phyloP scores from a whole-genome alignment of 192 early-diverging fungal species.

The Backusella circina region DNA sequence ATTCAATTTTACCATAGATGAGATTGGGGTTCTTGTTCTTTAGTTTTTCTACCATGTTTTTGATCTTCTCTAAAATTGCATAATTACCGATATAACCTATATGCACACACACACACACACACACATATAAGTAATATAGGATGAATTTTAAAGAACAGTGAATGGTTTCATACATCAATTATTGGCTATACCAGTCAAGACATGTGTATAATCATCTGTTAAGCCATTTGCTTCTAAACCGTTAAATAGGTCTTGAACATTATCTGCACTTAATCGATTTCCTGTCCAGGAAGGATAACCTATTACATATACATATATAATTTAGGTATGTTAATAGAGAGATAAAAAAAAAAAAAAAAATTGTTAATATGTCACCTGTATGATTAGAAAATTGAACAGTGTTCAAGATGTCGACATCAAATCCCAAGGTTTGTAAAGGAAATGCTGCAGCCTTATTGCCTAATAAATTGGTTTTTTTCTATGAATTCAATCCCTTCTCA shows the following conservation, averaged over 20 bases:
- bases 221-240: constrained; percentile 76
- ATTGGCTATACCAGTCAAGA: constrained; percentile 78
- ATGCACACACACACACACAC: too few relatives aligned
- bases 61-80: constrained; percentile 56
- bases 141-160: too few relatives aligned
- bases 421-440: constrained; percentile 85
- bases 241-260: constrained; percentile 65
- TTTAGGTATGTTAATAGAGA: constrained; percentile 4
- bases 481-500: neutral
- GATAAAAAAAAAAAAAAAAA: too few relatives aligned
- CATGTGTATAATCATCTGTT: constrained; percentile 66
- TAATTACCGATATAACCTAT: constrained; percentile 82
- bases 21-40: constrained; percentile 43
- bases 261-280: constrained; percentile 54
- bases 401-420: constrained; percentile 90
- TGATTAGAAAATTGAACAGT: constrained; percentile 96
- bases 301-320: constrained; percentile 12
- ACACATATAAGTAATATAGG: too few relatives aligned
- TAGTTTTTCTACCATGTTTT: constrained; percentile 51
- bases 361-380: constrained; percentile 54
- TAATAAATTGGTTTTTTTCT: constrained; percentile 59
- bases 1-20: constrained; percentile 43
- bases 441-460: constrained; percentile 92
- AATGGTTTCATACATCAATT: too few relatives aligned
- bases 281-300: constrained; percentile 79